Evolutionary conservation across 148 eudicot species (phyloP).

Genomic region (Fagopyrum esculentum): DNA sequence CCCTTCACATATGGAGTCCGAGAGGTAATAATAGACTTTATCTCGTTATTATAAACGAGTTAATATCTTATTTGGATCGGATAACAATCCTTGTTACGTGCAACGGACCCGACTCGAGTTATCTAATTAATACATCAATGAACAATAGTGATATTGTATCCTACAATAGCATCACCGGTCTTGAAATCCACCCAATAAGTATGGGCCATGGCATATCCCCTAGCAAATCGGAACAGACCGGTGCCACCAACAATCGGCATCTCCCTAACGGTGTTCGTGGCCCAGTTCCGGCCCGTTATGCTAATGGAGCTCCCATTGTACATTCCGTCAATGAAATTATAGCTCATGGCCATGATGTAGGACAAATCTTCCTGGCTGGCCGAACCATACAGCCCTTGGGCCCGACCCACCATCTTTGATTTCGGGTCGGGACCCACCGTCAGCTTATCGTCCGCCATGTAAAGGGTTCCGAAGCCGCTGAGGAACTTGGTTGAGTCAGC

Average conservation of each 20-base stretch:
- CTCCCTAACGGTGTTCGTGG: constrained; percentile 21
- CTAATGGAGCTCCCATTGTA: constrained; percentile 44
- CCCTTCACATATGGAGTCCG: too few species aligned
- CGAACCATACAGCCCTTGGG: constrained; percentile 29
- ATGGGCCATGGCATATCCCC: constrained; percentile 22
- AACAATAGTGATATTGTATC: constrained; percentile 19
- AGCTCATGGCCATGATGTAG: constrained; percentile 27
- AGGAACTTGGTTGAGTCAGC: constrained; percentile 6
- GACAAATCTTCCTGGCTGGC: constrained; percentile 19
- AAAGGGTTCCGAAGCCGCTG: constrained; percentile 17
- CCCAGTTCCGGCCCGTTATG: constrained; percentile 20
- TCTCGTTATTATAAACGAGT: too few species aligned
- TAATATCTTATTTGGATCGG: too few species aligned
- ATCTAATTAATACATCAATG: background rate
- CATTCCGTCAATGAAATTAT: constrained; percentile 23
- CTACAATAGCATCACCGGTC: constrained; percentile 28
- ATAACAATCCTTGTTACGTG: too few species aligned
- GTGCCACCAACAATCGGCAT: constrained; percentile 41
- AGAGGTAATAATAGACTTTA: too few species aligned
- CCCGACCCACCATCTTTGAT: constrained; percentile 29
- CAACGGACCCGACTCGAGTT: too few species aligned
- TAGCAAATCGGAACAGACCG: constrained; percentile 37
- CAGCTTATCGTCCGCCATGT: constrained; percentile 25
- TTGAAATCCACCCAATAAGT: constrained; percentile 18
- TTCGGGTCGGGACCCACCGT: constrained; percentile 23